Base-by-base conservation (phyloP, 2,329 filamentous ascomycete genomes). In the Verticillium albo-atrum region DNA sequence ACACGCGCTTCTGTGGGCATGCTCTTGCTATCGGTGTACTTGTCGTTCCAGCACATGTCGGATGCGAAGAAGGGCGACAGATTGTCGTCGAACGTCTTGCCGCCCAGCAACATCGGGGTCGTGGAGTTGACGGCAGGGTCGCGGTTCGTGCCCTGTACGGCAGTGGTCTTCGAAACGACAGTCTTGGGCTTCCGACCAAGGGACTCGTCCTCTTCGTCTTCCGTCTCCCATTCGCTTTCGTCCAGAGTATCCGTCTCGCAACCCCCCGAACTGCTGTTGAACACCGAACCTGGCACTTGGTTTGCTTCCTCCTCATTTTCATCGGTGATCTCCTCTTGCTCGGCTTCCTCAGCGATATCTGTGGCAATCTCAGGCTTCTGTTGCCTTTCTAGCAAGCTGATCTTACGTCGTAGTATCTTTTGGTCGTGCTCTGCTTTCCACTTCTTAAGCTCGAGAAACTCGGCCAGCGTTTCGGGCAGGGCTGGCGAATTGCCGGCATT, bases 31-130 rank as follows among this genome's bases (percentile, higher is more conserved):
- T 60, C 60, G 10, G 55, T 56, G 42, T 61, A 61, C 23, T 63
- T 57, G 23, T 66, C 61, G 58, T 70, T 71, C 66, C 75, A 76
- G 62, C 72, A 75, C 58, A 64, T 71, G 20, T 63, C 59, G 15
- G 63, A 64, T 25, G 68, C 70, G 52, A 76, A 73, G 28, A 77
- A 61, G 2, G 72, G 67, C 23, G 74, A 76, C 17, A 69, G 58
- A 5, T 62, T 58, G 60, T 74, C 72, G 5, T 57, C 27, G 9
- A 72, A 64, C 28, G 58, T 54, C 37, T 65, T 72, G 6, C 71
- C 71, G 6, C 65, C 57, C 28, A 61, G 57, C 12, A 20, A 28
- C 51, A 10, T 27, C 26, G 25, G 51, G 10, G 26, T 5, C 51
- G 28, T 9, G 20, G 20, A 23, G 5, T 26, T 23, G 9, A 3